phyloP scores from a whole-genome alignment of 2,329 filamentous ascomycete species.

The Thermothelomyces thermophilus region DNA sequence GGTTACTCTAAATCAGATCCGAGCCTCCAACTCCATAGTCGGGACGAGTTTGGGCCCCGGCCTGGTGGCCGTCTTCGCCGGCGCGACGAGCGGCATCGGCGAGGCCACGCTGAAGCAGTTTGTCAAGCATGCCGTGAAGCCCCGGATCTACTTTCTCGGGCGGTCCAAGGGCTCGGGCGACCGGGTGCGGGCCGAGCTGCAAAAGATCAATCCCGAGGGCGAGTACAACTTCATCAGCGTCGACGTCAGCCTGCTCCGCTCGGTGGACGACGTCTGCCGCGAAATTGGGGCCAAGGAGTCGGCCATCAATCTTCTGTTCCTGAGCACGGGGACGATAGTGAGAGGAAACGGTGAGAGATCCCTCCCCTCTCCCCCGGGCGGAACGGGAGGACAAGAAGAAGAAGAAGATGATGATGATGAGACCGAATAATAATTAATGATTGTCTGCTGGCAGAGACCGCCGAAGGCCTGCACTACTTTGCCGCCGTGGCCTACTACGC shows the following conservation, averaged over 20 bases:
- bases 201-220: constrained; percentile 12
- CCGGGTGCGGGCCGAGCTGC: constrained; percentile 7
- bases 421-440: too few relatives aligned
- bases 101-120: constrained; percentile 24
- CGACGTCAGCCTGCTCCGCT: constrained; percentile 25
- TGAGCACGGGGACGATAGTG: constrained; percentile 24
- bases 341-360: constrained; percentile 10
- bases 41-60: constrained; percentile 43
- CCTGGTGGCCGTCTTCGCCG: constrained; percentile 70
- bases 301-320: constrained; percentile 27
- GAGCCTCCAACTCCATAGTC: constrained; percentile 56
- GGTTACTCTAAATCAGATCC: constrained; percentile 4
- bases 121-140: constrained; percentile 15
- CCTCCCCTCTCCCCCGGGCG: too few relatives aligned
- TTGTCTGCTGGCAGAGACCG: too few relatives aligned
- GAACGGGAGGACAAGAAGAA: not conserved
- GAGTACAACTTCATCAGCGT: constrained; percentile 27
- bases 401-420: not conserved
- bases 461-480: constrained; percentile 28
- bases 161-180: constrained; percentile 12
- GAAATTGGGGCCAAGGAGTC: constrained; percentile 12
- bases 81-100: constrained; percentile 67
- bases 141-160: constrained; percentile 24
- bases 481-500: constrained; percentile 30
- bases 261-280: constrained; percentile 12